phyloP scores from a whole-genome alignment of 164 flowering plant species.

The Chloranthus sessilifolius region DNA sequence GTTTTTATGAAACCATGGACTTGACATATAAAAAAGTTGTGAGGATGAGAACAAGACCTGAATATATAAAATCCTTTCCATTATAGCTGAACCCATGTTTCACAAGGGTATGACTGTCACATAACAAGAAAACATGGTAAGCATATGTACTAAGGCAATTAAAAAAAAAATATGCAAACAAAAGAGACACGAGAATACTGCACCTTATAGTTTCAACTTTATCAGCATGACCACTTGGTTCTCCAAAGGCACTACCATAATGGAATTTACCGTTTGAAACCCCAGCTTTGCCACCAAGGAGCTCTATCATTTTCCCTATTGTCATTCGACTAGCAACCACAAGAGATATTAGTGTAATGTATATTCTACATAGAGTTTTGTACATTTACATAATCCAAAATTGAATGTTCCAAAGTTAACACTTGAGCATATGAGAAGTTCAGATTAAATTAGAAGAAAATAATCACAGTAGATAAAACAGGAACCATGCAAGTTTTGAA shows the following conservation, averaged over 20 bases:
- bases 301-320: slow-evolving; percentile 99
- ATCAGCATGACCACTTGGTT: slow-evolving; percentile 98
- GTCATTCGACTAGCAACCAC: slow-evolving; percentile 84
- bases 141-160: not conserved
- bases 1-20: no score
- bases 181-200: not conserved
- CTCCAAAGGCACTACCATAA: slow-evolving; percentile 99
- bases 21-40: not conserved
- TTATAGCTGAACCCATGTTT: slow-evolving; percentile 86
- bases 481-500: no score
- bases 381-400: no score
- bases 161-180: not conserved
- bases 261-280: slow-evolving; percentile 92
- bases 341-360: slow-evolving; percentile 11
- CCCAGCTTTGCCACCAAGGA: slow-evolving; percentile 96
- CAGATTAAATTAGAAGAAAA: no score
- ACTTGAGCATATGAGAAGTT: no score
- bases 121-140: slow-evolving; percentile 8
- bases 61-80: slow-evolving; percentile 89
- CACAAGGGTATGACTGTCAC: slow-evolving; percentile 79
- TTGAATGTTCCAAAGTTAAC: no score
- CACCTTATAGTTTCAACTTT: slow-evolving; percentile 91
- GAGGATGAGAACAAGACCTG: slow-evolving; percentile 47
- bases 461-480: no score
- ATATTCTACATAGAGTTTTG: no score